phyloP scores from a whole-genome alignment of 495 filamentous ascomycete species.

The Lasiosphaeria miniovina region DNA sequence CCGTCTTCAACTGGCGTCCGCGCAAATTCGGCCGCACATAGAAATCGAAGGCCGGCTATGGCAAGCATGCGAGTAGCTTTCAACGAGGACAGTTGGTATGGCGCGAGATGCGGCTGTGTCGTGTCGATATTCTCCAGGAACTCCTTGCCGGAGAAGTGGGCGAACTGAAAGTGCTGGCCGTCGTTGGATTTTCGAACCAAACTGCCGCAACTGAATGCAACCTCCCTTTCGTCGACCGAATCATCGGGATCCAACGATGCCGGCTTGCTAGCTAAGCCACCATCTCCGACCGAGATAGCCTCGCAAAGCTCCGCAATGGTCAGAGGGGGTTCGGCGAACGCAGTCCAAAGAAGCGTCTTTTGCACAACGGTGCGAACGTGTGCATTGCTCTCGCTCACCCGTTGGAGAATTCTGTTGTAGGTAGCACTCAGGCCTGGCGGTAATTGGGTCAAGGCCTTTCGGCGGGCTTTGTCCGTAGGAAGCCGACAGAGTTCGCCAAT shows the following conservation, averaged over 20 bases:
- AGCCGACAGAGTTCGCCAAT: constrained; percentile 37
- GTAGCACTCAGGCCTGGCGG: background rate
- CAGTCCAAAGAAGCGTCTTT: background rate
- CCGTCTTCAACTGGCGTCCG: too few species aligned
- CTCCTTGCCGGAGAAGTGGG: constrained; percentile 9
- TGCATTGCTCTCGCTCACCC: background rate
- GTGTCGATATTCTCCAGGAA: constrained; percentile 1
- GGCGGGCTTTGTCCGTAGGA: constrained; percentile 31
- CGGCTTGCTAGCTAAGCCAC: background rate
- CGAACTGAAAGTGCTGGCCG: constrained; percentile 4
- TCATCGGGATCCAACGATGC: background rate
- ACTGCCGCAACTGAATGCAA: constrained; percentile 6
- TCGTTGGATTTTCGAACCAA: constrained; percentile 3
- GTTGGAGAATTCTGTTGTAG: background rate
- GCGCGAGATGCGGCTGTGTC: background rate
- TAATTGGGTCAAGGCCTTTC: constrained; percentile 6
- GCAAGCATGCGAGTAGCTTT: too few species aligned
- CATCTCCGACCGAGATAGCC: constrained; percentile 8
- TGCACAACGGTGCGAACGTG: background rate
- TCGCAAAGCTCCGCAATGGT: constrained; percentile 7
- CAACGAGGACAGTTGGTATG: too few species aligned
- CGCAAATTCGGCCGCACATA: too few species aligned
- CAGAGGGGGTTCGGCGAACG: background rate
- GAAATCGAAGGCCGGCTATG: too few species aligned
- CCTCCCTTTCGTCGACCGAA: background rate